These are phyloP conservation scores for Symbiotaphrina buchneri DNA, from an alignment of 495 filamentous ascomycete genomes.

Conservation along the genomic window DNA sequence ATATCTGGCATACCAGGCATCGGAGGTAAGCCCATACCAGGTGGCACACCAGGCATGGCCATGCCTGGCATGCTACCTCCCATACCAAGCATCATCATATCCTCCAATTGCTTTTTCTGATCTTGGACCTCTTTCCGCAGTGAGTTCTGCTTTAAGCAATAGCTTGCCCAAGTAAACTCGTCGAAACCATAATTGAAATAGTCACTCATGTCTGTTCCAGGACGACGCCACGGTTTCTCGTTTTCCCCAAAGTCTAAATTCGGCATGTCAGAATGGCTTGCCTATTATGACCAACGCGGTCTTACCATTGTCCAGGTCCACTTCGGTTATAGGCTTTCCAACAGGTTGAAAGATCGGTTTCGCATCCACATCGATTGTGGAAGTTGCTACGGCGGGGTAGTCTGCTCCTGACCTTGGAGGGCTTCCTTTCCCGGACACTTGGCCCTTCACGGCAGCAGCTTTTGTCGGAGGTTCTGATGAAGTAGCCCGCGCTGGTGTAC, in stretches of 20 bases:
- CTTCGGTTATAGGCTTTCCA: conserved; percentile 60
- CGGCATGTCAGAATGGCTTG: conserved; percentile 5
- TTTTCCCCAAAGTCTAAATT: conserved; percentile 47
- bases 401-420: conserved; percentile 27
- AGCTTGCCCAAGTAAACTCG: conserved; percentile 95
- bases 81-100: conserved; percentile 74
- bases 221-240: conserved; percentile 88
- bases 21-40: conserved; percentile 27
- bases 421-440: conserved; percentile 8
- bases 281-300: neutral
- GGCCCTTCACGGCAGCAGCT: too few species aligned
- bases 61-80: conserved; percentile 16
- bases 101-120: conserved; percentile 69
- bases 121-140: conserved; percentile 48
- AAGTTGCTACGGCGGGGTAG: conserved; percentile 45
- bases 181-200: conserved; percentile 99
- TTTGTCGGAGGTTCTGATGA: conserved; percentile 15
- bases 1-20: conserved; percentile 54
- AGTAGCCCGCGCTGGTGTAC: conserved; percentile 2
- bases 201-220: conserved; percentile 85
- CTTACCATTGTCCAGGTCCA: conserved; percentile 53
- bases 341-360: conserved; percentile 52
- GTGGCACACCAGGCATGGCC: conserved; percentile 2
- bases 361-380: conserved; percentile 64
- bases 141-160: conserved; percentile 69